These are phyloP conservation scores for Amauroascus verrucosus DNA, from an alignment of 2,329 filamentous ascomycete species.

Conservation along the genomic window DNA sequence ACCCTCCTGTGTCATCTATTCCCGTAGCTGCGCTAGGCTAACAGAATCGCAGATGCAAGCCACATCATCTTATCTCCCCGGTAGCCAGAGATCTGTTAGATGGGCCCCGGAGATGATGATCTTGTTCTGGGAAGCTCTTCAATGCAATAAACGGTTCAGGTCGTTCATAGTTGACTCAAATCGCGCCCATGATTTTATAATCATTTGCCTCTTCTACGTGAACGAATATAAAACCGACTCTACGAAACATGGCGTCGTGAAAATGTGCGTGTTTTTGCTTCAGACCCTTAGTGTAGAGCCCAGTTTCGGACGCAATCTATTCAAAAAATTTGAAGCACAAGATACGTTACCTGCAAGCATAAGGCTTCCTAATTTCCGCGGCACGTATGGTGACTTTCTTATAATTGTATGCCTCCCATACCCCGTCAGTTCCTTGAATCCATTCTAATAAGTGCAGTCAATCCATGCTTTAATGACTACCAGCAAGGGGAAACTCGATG, in stretches of 20 bases:
- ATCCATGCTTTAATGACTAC: slow-evolving; percentile 86
- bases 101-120: slow-evolving; percentile 94
- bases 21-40: slow-evolving; percentile 10
- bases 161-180: slow-evolving; percentile 96
- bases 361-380: slow-evolving; percentile 70
- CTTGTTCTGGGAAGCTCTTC: slow-evolving; percentile 92
- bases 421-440: not conserved
- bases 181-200: slow-evolving; percentile 81
- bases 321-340: slow-evolving; percentile 78
- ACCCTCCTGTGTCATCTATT: slow-evolving; percentile 9
- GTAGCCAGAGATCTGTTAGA: slow-evolving; percentile 65
- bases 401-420: slow-evolving; percentile 57
- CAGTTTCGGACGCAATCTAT: slow-evolving; percentile 80
- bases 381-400: slow-evolving; percentile 86
- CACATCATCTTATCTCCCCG: slow-evolving; percentile 77
- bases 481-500: slow-evolving; percentile 79
- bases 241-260: slow-evolving; percentile 80
- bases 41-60: slow-evolving; percentile 54
- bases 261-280: slow-evolving; percentile 95
- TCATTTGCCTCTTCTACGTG: slow-evolving; percentile 84
- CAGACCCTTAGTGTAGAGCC: slow-evolving; percentile 91
- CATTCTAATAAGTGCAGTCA: slow-evolving; percentile 46
- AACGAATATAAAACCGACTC: slow-evolving; percentile 78
- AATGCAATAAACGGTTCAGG: slow-evolving; percentile 95
- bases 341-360: slow-evolving; percentile 76